Base-by-base conservation (phyloP, 768 basidiomycete species). In the Sporobolomyces pararoseus region DNA sequence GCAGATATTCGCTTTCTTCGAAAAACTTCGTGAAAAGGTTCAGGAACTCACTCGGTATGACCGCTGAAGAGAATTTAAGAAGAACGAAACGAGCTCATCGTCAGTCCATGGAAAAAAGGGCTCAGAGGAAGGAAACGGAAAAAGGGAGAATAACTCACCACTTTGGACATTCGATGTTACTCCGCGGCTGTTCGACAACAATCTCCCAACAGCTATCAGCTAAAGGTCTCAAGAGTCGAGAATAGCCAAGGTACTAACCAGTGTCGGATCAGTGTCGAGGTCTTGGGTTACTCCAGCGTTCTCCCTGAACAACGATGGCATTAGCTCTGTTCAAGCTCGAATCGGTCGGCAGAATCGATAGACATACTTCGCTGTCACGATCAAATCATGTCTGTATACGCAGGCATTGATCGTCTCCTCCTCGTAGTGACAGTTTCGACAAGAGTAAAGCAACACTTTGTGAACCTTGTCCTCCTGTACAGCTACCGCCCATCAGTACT, bases 211-310 rank as follows among this genome's bases (percentile, higher is more conserved):
- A 9, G 9, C 17, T 42, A 42, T 17, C 9, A 42, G n/a, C n/a
- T n/a, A 9, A 17, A 42, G 39, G 39, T 17, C 39, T 42, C 17
- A n/a, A n/a, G n/a, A 42, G 39, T 42, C 46, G 23, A 6, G 46
- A 13, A 23, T 12, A 47, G 34, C 21, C 27, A 13, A 4, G 19
- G 16, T 51, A 39, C 76, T 58, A 63, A 89, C 91, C 79, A 98
- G 81, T 7, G 95, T 97, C 25, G 93, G 89, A 78, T 98, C 95
- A 46, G 87, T 82, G 37, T 89, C 89, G 17, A 98, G 80, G 80
- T 94, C 92, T 23, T 86, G 86, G 3, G 90, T 95, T 37, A 95
- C 88, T 47, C 95, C 95, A 21, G 90, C 86, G 80, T 95, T 90
- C 80, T 98, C 94, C 80, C 94, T 97, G 76, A 27, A 16, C 65